These are phyloP conservation scores for Lactuca sativa DNA, from an alignment of 129 eudicot species.

Conservation along the genomic window DNA sequence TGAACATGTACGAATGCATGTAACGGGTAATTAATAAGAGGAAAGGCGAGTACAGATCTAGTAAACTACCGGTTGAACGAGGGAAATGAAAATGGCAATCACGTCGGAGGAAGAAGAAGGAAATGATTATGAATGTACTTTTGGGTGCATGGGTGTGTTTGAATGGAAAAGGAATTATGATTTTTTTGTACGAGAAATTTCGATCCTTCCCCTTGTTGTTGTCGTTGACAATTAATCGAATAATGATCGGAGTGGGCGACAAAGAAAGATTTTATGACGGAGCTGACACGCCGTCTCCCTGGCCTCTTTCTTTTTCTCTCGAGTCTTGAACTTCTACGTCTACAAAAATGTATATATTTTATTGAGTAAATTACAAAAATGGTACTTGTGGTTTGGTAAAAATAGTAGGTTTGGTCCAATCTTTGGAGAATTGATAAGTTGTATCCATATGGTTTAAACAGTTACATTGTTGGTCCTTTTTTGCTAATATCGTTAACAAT, in stretches of 20 bases:
- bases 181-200: not conserved
- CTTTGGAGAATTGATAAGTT: too few relatives aligned
- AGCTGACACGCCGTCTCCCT: not conserved
- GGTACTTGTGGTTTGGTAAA: too few relatives aligned
- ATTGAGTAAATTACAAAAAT: too few relatives aligned
- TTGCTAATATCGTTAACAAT: too few relatives aligned
- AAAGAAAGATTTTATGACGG: not conserved
- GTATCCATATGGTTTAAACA: too few relatives aligned
- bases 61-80: slow-evolving; percentile 21
- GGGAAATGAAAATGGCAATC: slow-evolving; percentile 8
- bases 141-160: not conserved
- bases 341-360: too few relatives aligned
- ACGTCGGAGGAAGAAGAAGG: not conserved
- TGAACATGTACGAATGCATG: not conserved
- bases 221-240: too few relatives aligned
- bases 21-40: not conserved
- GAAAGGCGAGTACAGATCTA: not conserved
- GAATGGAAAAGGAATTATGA: not conserved
- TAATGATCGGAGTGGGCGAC: not conserved
- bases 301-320: not conserved
- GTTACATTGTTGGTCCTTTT: too few relatives aligned
- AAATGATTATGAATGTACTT: not conserved
- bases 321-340: too few relatives aligned
- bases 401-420: too few relatives aligned
- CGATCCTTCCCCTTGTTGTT: not conserved